These are phyloP conservation scores for Shiraia bambusicola DNA, from an alignment of 2,329 filamentous ascomycete genomes.

Conservation along the genomic window DNA sequence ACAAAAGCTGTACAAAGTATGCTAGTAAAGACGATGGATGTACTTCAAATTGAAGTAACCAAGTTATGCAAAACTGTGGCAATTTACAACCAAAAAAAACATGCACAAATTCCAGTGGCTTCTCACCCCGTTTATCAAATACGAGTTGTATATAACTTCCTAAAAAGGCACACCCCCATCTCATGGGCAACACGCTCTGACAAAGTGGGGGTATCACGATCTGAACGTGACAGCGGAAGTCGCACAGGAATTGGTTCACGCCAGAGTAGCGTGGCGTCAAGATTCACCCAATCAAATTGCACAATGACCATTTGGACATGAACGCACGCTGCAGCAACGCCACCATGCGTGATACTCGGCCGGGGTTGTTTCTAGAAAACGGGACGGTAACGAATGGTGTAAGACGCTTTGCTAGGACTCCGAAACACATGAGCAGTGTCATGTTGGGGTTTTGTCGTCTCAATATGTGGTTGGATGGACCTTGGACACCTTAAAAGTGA, in stretches of 20 bases:
- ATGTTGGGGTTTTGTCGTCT: background rate
- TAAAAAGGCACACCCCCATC: conserved; percentile 6
- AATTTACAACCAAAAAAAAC: no score
- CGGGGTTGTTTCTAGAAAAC: conserved; percentile 7
- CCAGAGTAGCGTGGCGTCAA: conserved; percentile 16
- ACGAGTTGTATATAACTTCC: no score
- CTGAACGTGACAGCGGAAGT: conserved; percentile 10
- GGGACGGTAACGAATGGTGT: conserved; percentile 1
- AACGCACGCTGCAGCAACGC: conserved; percentile 12
- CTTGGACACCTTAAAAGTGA: conserved; percentile 6
- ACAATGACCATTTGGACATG: background rate
- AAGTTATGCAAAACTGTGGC: no score
- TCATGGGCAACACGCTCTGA: conserved; percentile 1
- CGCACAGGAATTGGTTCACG: conserved; percentile 21
- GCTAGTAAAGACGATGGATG: no score
- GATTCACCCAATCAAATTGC: conserved; percentile 12
- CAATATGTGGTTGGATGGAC: conserved; percentile 14
- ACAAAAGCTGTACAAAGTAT: no score
- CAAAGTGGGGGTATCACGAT: conserved; percentile 4
- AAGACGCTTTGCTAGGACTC: background rate
- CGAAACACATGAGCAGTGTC: conserved; percentile 6
- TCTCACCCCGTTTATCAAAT: no score
- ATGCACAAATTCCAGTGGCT: no score
- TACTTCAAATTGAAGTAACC: no score
- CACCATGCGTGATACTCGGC: conserved; percentile 8